Evolutionary conservation across 2,329 filamentous ascomycete species (phyloP), one percentile per base, ranked within the genome.

Genomic region (Bipolaris victoriae): DNA sequence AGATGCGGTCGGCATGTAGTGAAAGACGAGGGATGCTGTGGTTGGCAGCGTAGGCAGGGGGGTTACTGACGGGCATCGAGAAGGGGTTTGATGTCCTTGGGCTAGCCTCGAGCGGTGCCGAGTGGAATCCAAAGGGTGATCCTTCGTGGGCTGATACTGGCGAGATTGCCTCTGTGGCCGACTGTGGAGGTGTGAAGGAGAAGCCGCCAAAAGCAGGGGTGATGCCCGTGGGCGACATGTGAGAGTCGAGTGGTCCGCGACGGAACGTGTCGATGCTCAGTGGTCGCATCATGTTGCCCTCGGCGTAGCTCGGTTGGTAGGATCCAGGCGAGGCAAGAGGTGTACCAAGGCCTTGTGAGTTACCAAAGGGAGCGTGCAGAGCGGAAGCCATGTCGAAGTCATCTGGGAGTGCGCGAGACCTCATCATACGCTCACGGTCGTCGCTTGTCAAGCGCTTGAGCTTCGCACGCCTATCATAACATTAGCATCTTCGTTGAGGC

Each of bases 241-340:
- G 87, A 20, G 88, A 84, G n/a, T 87, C 86, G 10, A 83, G 82
- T 7, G 88, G 85, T 26, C 82, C 78, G 64, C 88, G 83, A 58
- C 88, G 82, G 60, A 90, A 83, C 0, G 83, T 84, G 66, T 91
- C 89, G 22, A 91, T 82, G 77, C 90, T 86, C 61, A 91, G 72
- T 2, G 89, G 87, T 31, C 88, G 82, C 78, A 88, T 85, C 77
- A 88, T 86, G 55, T 86, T 86, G 60, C 86, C 83, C 5, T 81
- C 77, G n/a, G 76, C 64, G 60, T 79, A 75, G 40, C 70, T 70
- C 41, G 75, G 70, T 9, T 72, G 68, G 57, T 78, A 80, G 9
- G 70, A 70, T 49, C 73, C 76, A 37, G 82, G 78, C 37, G 80
- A 82, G 43, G 78, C 76, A 59, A 83, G 71, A n/a, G 82, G 77